These are phyloP conservation scores for Eimeria falciformis DNA, from an alignment of 169 alveolate species.

Conservation along the genomic window DNA sequence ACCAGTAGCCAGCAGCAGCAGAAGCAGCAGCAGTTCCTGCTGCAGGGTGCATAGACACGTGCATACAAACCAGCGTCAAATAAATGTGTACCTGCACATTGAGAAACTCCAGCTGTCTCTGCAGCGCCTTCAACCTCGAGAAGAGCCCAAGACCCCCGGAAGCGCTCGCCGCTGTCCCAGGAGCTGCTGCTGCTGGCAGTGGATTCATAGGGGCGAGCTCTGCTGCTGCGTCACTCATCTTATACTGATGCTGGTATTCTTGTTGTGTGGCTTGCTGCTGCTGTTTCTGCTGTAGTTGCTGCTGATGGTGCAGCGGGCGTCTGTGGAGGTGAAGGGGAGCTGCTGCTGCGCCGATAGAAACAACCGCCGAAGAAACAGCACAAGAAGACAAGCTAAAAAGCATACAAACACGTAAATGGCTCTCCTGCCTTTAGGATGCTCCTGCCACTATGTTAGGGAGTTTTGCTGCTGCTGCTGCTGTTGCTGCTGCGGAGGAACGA, in stretches of 20 bases:
- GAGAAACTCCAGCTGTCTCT: slow-evolving; percentile 71
- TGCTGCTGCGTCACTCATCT: not conserved
- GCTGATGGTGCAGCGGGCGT: not conserved
- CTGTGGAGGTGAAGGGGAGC: not conserved
- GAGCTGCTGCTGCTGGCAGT: too few relatives aligned
- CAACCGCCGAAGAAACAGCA: not conserved
- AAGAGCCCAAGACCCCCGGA: slow-evolving; percentile 24
- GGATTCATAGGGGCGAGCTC: too few relatives aligned
- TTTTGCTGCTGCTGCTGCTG: slow-evolving; percentile 1
- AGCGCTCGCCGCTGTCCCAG: not conserved
- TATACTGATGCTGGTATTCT: not conserved
- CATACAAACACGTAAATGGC: not conserved
- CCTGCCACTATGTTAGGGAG: too few relatives aligned
- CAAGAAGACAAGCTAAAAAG: not conserved
- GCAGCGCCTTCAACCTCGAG: slow-evolving; percentile 69
- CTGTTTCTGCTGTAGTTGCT: not conserved
- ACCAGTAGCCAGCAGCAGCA: not conserved
- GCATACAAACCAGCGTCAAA: not conserved
- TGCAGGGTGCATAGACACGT: not conserved
- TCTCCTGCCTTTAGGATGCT: not conserved
- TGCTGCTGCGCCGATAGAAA: not conserved
- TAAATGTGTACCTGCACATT: slow-evolving; percentile 71
- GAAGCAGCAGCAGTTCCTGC: not conserved
- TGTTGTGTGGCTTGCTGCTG: not conserved
- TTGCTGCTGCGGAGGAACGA: not conserved